Base-by-base conservation (phyloP, 2,329 filamentous ascomycete species). In the Aulographum hederae region DNA sequence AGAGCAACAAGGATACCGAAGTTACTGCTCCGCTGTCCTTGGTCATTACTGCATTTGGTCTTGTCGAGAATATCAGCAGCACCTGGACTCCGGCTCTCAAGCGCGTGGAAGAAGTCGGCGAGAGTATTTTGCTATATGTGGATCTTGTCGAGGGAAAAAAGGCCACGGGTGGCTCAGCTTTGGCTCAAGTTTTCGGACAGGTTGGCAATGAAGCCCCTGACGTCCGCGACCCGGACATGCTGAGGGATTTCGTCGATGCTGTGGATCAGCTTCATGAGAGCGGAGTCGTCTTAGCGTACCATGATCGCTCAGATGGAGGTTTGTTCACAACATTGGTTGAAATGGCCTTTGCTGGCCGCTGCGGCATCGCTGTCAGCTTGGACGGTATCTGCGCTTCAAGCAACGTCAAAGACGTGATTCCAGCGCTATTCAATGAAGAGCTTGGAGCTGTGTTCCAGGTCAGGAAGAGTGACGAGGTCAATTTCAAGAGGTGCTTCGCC, bases 301-400 rank as follows among this genome's bases (percentile, higher is more conserved):
- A 95, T 51, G 89, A 95, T 54, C 69, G 79, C 29, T 94, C 84
- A 0, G 86, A 95, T 51, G 89, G 86, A 52, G 89, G 89, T 46
- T 61, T 95, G 6, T 70, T 95, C 48, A 89, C 86, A 1, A 85
- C 86, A 4, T 58, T 95, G 20, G 80, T 75, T 3, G 89, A 98
- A 57, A 95, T 95, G 89, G 91, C 92, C 72, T 95, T 95, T 51
- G 86, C 89, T 19, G 89, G 89, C 18, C 78, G 85, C 34, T 91
- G 80, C 46, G 89, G 86, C 38, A 67, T 82, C 18, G 79, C 91
- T 42, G 63, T 95, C 37, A 78, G 80, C 63, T 62, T 94, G 35
- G 85, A 94, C 48, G 69, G 67, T 33, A 62, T 84, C 25, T 57
- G 61, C 39, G 57, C 67, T 18, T 71, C 69, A 37, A 71, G 69